A percentile compares a stretch with the other conserved stretches of the same genome.
phyloP scores from a whole-genome alignment of 257 asterid species.

The Solanum chmielewskii region DNA sequence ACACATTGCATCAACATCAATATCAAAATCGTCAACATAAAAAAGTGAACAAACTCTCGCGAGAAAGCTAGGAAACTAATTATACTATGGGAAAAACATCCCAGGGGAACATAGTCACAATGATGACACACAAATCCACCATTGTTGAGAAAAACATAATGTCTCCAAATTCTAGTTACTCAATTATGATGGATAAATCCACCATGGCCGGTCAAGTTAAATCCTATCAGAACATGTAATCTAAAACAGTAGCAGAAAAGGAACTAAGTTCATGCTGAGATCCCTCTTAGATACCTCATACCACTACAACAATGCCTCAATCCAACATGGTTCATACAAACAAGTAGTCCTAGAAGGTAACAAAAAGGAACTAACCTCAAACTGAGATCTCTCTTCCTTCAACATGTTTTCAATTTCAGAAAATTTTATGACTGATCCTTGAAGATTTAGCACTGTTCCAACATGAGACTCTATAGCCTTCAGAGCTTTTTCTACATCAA shows the following conservation, averaged over 20 bases:
- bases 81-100: neutral
- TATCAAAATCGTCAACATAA: neutral
- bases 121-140: neutral
- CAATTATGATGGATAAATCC: neutral
- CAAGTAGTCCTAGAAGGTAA: neutral
- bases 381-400: slow-evolving; percentile 60
- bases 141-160: neutral
- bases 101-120: neutral
- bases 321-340: neutral
- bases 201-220: neutral
- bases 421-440: slow-evolving; percentile 49
- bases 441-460: slow-evolving; percentile 53
- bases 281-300: neutral
- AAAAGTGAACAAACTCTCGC: neutral
- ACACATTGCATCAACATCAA: neutral
- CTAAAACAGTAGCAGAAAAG: neutral
- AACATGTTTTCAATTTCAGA: slow-evolving; percentile 66
- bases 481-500: slow-evolving; percentile 58
- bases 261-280: neutral
- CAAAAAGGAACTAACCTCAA: slow-evolving; percentile 51
- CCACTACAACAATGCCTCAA: neutral
- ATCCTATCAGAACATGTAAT: neutral
- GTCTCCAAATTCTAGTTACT: neutral
- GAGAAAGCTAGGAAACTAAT: neutral
- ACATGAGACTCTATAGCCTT: slow-evolving; percentile 37